Base-by-base conservation (phyloP, 169 alveolate species). In the Eimeria tenella region DNA sequence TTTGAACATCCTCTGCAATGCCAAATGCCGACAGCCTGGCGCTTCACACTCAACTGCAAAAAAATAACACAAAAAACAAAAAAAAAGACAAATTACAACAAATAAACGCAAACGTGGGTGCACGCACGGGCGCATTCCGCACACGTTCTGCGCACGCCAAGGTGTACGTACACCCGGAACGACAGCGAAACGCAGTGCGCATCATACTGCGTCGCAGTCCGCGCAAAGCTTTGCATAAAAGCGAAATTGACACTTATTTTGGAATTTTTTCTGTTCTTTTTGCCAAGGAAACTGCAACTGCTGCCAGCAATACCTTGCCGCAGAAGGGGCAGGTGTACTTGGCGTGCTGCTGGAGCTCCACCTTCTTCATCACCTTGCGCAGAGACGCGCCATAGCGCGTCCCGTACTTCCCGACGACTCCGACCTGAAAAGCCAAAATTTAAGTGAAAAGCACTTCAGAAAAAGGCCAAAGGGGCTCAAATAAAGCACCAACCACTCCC, bases 21-120 rank as follows among this genome's bases (percentile, higher is more conserved):
- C 99, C 99, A 99, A 96, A 99, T 98, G 70, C 99, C 99, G 74
- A 98, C 99, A 74, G 99, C 99, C 94, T 97, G 94, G 95, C 99
- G 97, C 97, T 97, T 98, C 73, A 98, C 97, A 71, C 99, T 95
- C 95, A 96, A 96, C 99, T 98, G 96, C 23, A 93, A 55, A 93
- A 68, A 10, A 53, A n/a, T 50, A 23, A 49, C 56, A 49, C 17
- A 17, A 52, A 19, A 4, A 4, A 90, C 73, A 90, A 3, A 49
- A 5, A 13, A 42, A 56, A 0, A 52, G n/a, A 23, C 13, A 68
- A 58, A 73, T n/a, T 0, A 10, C 11, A 73, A 73, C 11, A 19
- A 49, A 49, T 21, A 73, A 56, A 0, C 5, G 0, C 15, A 73
- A 1, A 73, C 52, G 25, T 4, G 53, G 19, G 56, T 5, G 19